A percentile compares a stretch with the other conserved stretches of the same genome.
These are phyloP conservation scores for Guadua angustifolia DNA, from an alignment of 176 grass and related monocot genomes.

Conservation along the genomic window DNA sequence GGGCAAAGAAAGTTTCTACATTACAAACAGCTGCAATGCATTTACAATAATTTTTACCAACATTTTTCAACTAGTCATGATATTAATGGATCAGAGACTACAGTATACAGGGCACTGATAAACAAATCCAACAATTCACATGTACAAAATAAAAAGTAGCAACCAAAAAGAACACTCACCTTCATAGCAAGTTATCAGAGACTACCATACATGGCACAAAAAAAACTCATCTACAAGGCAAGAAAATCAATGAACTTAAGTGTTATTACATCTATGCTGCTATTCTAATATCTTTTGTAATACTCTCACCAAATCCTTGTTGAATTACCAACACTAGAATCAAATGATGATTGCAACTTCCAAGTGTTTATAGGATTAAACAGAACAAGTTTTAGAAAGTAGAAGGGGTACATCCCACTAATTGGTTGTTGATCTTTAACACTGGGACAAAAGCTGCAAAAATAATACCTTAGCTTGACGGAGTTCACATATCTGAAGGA, in stretches of 20 bases:
- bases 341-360: constrained; percentile 1
- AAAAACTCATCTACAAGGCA: too few relatives aligned
- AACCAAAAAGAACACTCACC: too few relatives aligned
- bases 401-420: neutral
- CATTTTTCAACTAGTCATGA: too few relatives aligned
- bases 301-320: neutral
- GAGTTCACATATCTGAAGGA: constrained; percentile 96
- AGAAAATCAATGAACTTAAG: neutral
- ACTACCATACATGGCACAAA: too few relatives aligned
- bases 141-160: too few relatives aligned
- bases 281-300: neutral
- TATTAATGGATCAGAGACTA: too few relatives aligned
- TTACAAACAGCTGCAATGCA: too few relatives aligned
- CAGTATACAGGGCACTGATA: too few relatives aligned
- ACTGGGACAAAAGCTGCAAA: neutral
- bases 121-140: too few relatives aligned
- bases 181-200: too few relatives aligned
- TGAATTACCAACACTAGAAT: neutral
- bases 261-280: neutral
- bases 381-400: neutral
- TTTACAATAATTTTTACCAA: too few relatives aligned
- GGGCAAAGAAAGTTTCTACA: too few relatives aligned
- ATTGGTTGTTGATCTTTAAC: neutral
- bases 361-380: neutral
- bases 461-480: constrained; percentile 87